Evolutionary conservation across 345 rosid genomes (phyloP), one percentile per base, ranked within the genome.

Genomic region (Syzygium jambos): DNA sequence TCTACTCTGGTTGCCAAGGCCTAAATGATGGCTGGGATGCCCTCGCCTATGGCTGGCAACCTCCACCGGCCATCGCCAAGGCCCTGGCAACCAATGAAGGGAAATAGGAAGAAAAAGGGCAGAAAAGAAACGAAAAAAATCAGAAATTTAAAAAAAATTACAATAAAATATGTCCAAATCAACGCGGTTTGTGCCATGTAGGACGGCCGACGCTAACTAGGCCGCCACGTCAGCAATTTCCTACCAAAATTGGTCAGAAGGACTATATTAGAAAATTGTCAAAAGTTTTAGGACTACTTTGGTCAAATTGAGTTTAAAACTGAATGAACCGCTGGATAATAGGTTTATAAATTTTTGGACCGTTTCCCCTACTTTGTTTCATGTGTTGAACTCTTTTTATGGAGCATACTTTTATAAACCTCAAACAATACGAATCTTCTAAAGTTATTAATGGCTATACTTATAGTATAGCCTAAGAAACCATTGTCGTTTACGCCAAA

Each of bases 321-420:
- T 52, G 1, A 52, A 52, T 52, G 14, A 6, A 3, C 46, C 46
- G 7, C 99, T 29, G 99, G 99, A 51, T 95, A 94, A 12, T 96
- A 97, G 41, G 99, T 55, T 52, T 13, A 52, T 13, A 15, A 52
- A 17, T 56, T 23, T 55, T 56, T 56, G 27, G 61, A 23, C 2
- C 10, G 23, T 23, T 56, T 56, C 10, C 4, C 12, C 12, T 22
- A 23, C 61, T 56, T 56, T 23, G 10, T 23, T 23, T 4, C 9
- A 10, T 56, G 61, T 56, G n/a, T 23, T 56, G 61, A 22, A 56
- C 59, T 56, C n/a, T 23, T 56, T 8, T 22, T 22, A 56, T 56
- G 4, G 61, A 22, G n/a, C 61, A 9, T 23, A 27, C 61, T 56
- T 54, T 11, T 56, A 56, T 23, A 9, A 8, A 56, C 61, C n/a